These are phyloP conservation scores for Neonectria neomacrospora DNA, from an alignment of 2,329 filamentous ascomycete species.

Conservation along the genomic window DNA sequence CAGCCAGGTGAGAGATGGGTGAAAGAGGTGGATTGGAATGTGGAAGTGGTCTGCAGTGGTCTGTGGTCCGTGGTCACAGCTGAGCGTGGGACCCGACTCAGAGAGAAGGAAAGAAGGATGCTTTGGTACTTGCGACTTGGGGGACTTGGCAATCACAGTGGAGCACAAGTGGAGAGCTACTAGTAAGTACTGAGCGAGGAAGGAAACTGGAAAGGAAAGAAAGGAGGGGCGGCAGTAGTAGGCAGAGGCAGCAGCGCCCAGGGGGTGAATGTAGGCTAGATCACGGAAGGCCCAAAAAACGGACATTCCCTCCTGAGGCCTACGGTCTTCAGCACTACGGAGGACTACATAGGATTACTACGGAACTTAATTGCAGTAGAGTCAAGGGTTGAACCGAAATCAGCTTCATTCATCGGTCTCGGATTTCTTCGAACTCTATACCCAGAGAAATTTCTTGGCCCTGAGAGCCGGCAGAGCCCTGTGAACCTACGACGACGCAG, in stretches of 20 bases:
- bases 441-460: neutral
- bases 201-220: too few relatives aligned
- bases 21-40: constrained; percentile 27
- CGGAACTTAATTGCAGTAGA: too few relatives aligned
- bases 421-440: neutral
- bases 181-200: too few relatives aligned
- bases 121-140: constrained; percentile 21
- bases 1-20: constrained; percentile 25
- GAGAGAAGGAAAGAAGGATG: constrained; percentile 19
- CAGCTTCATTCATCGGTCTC: neutral
- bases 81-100: neutral
- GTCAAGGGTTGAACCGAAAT: neutral
- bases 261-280: constrained; percentile 7
- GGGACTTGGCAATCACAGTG: constrained; percentile 23
- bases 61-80: neutral
- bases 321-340: neutral
- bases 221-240: constrained; percentile 24
- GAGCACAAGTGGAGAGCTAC: constrained; percentile 16
- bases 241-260: constrained; percentile 10
- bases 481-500: neutral
- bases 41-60: constrained; percentile 2
- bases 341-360: too few relatives aligned
- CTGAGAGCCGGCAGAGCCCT: too few relatives aligned
- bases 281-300: neutral
- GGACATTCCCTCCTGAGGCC: neutral